Conservation (phyloP, 2,329 filamentous ascomycete genomes). For the Pseudofabraea citricarpa region DNA sequence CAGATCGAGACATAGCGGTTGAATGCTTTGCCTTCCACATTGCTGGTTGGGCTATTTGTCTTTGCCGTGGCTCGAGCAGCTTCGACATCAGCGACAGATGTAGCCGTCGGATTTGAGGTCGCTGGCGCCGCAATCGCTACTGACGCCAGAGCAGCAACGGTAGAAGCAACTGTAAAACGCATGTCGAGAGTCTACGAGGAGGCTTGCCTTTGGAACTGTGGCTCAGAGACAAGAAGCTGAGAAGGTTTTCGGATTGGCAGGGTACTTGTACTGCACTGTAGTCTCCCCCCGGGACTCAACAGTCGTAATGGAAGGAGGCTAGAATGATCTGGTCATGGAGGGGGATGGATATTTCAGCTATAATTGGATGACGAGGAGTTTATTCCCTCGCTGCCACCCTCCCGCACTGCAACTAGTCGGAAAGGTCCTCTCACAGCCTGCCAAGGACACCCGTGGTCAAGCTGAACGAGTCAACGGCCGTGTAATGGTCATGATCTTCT, state of each 20-base stretch:
- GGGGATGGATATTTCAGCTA: conserved; percentile 3
- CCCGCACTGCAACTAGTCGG: too few relatives aligned
- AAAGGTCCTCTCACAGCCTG: background rate
- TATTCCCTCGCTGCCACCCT: too few relatives aligned
- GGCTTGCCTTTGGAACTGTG: conserved; percentile 5
- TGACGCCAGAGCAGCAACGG: conserved; percentile 21
- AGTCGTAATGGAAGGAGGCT: conserved; percentile 4
- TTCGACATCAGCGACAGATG: conserved; percentile 43
- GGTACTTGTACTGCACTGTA: conserved; percentile 21
- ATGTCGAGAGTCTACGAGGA: conserved; percentile 13
- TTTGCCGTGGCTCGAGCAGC: conserved; percentile 55
- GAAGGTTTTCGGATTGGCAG: conserved; percentile 9
- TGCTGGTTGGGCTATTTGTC: conserved; percentile 54
- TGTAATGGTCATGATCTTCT: background rate
- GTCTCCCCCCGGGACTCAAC: too few relatives aligned
- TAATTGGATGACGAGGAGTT: background rate
- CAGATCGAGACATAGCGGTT: conserved; percentile 69
- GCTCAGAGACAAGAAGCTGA: conserved; percentile 2
- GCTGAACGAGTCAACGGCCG: background rate
- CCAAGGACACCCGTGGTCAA: background rate
- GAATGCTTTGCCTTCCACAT: conserved; percentile 67
- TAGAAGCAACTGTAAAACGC: conserved; percentile 17
- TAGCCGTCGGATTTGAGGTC: conserved; percentile 38
- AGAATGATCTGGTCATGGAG: conserved; percentile 7
- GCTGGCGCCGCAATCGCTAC: conserved; percentile 19